A percentile compares a stretch with the other conserved stretches of the same genome.
Conservation (phyloP, 2,329 filamentous ascomycete species). For the Aspergillus tamarii region DNA sequence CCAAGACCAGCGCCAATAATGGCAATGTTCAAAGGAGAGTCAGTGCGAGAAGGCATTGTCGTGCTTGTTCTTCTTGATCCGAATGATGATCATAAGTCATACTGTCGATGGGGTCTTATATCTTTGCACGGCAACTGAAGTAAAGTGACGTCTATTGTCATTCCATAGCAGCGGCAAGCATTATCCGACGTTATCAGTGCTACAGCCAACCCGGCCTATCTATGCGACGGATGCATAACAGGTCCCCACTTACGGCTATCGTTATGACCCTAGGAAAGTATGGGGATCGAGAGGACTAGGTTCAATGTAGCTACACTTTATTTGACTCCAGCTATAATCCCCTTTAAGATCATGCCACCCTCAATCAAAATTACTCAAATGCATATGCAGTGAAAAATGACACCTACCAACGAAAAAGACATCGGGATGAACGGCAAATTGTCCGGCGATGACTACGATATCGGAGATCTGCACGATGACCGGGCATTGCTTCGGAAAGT, state of each 20-base stretch:
- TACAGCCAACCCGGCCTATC: slow-evolving; percentile 17
- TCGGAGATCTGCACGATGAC: slow-evolving; percentile 44
- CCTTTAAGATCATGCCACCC: slow-evolving; percentile 12
- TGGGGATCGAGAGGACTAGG: not conserved
- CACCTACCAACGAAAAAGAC: slow-evolving; percentile 1
- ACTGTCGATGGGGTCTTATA: not conserved
- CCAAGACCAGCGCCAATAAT: slow-evolving; percentile 30
- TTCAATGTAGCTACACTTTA: not conserved
- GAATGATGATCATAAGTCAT: not conserved
- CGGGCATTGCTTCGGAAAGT: slow-evolving; percentile 57
- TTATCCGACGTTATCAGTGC: not conserved
- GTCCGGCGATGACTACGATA: slow-evolving; percentile 20
- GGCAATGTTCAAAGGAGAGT: slow-evolving; percentile 27
- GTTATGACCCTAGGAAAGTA: not conserved
- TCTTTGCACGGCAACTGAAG: not conserved
- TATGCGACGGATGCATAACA: slow-evolving; percentile 29
- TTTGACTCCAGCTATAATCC: not conserved
- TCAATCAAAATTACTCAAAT: not conserved
- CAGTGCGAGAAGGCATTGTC: slow-evolving; percentile 27
- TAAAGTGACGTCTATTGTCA: not conserved
- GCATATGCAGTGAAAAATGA: not conserved
- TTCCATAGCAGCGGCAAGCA: not conserved
- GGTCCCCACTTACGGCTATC: not conserved
- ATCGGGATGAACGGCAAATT: not conserved
- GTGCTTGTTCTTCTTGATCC: not conserved